A percentile compares a stretch with the other conserved stretches of the same genome.
Conservation (phyloP, 768 basidiomycete species). For the Pulveroboletus sp. region DNA sequence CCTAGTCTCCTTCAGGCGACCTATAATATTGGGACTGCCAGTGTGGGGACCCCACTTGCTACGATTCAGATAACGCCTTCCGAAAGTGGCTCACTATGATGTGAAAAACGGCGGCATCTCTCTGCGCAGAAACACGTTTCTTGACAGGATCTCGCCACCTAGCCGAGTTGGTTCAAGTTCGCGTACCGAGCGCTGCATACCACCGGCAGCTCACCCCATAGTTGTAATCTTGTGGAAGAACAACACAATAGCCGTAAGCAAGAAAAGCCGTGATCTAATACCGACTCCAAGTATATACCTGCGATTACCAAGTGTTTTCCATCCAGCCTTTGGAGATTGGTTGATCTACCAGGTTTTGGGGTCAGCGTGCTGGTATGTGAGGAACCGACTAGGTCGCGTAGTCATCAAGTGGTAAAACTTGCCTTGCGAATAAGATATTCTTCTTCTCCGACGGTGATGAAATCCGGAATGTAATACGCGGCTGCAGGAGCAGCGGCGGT, state of each 20-base stretch:
- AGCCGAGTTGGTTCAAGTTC: slow-evolving; percentile 3
- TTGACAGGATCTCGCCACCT: slow-evolving; percentile 76
- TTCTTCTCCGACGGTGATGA: slow-evolving; percentile 76
- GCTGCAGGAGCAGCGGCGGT: slow-evolving; percentile 33
- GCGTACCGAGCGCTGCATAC: background rate
- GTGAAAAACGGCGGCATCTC: slow-evolving; percentile 69
- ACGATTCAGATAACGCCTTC: slow-evolving; percentile 2
- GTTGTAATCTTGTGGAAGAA: slow-evolving; percentile 59
- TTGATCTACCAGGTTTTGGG: slow-evolving; percentile 50
- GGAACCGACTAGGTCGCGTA: background rate
- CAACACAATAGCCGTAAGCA: background rate
- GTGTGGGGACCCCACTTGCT: background rate
- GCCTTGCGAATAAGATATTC: slow-evolving; percentile 76
- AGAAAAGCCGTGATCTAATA: background rate
- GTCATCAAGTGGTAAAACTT: slow-evolving; percentile 2
- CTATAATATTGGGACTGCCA: slow-evolving; percentile 76
- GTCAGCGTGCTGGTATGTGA: slow-evolving; percentile 12
- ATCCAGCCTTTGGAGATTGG: slow-evolving; percentile 76
- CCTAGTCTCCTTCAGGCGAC: slow-evolving; percentile 62
- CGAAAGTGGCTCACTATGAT: slow-evolving; percentile 50
- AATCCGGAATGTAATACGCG: slow-evolving; percentile 74
- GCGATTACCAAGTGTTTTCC: slow-evolving; percentile 55
- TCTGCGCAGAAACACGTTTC: slow-evolving; percentile 66
- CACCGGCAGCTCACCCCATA: slow-evolving; percentile 56
- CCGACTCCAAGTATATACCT: slow-evolving; percentile 8